Evolutionary conservation across 257 asterid species (phyloP).

Genomic region (Fraxinus anomala): DNA sequence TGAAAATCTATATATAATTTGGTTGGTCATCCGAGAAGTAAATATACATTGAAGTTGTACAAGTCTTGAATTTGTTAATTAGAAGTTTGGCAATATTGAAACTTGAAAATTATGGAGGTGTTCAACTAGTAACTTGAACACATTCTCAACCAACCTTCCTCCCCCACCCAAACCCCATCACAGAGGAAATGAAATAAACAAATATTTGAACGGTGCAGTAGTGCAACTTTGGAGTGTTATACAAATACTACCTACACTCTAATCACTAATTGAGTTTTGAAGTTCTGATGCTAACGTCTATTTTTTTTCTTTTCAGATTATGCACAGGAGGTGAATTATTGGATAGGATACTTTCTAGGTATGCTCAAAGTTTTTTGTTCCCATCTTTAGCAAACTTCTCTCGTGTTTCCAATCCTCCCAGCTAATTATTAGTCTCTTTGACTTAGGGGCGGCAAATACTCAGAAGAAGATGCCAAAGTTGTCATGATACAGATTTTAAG

Average conservation of each 20-base stretch:
- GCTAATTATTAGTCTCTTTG: slow-evolving; percentile 19
- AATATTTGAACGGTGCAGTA: background rate
- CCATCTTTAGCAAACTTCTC: background rate
- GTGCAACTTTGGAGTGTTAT: background rate
- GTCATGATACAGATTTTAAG: slow-evolving; percentile 62
- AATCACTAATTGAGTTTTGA: background rate
- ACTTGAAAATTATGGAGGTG: background rate
- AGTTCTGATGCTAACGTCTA: background rate
- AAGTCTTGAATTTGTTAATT: background rate
- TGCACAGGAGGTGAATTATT: slow-evolving; percentile 71
- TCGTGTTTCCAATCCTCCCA: background rate
- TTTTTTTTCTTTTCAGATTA: slow-evolving; percentile 38
- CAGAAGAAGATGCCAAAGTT: slow-evolving; percentile 63
- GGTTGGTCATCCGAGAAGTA: background rate
- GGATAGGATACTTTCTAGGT: slow-evolving; percentile 66
- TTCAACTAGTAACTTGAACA: background rate
- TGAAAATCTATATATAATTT: background rate
- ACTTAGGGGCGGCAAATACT: slow-evolving; percentile 64
- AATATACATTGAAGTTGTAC: background rate
- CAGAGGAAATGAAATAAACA: background rate
- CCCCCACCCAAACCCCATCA: background rate
- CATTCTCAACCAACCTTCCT: background rate
- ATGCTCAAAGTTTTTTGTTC: background rate
- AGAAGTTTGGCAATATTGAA: background rate
- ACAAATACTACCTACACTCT: background rate